Evolutionary conservation across 2,329 filamentous ascomycete genomes (phyloP).

Genomic region (Lasiodiplodia sp.): DNA sequence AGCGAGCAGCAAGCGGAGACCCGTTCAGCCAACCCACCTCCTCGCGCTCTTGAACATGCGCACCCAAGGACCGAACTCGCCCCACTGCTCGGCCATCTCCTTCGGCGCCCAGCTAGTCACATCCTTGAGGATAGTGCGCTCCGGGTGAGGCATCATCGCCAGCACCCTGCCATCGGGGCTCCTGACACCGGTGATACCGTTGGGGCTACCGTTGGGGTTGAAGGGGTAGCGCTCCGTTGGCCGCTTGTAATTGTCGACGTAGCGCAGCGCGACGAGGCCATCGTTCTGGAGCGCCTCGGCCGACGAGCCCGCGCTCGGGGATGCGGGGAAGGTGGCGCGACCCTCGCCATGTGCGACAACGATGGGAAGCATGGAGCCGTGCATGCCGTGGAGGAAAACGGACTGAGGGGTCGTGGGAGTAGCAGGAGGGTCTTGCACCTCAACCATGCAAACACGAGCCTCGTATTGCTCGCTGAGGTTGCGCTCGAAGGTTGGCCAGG

Average conservation of each 20-base stretch:
- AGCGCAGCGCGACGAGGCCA: conserved; percentile 79
- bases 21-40: conserved; percentile 75
- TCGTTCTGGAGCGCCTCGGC: conserved; percentile 64
- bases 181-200: conserved; percentile 80
- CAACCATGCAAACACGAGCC: conserved; percentile 84
- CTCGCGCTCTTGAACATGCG: conserved; percentile 87
- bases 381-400: conserved; percentile 93
- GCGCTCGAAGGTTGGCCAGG: conserved; percentile 86
- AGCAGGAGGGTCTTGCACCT: conserved; percentile 66
- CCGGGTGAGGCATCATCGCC: conserved; percentile 92
- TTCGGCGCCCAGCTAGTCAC: conserved; percentile 78
- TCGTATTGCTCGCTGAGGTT: conserved; percentile 92
- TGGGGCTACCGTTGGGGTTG: conserved; percentile 87
- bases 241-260: conserved; percentile 80
- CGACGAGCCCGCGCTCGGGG: conserved; percentile 46
- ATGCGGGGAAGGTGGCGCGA: conserved; percentile 64
- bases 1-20: neutral
- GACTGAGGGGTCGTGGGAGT: conserved; percentile 55
- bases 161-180: conserved; percentile 80
- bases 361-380: conserved; percentile 81
- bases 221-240: conserved; percentile 84
- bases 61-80: conserved; percentile 84
- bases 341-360: conserved; percentile 92
- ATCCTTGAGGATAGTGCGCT: conserved; percentile 84
- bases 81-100: conserved; percentile 69